Evolutionary conservation across 225 moss, liverwort and hornwort species (phyloP).

Genomic region (Antitrichia curtipendula): DNA sequence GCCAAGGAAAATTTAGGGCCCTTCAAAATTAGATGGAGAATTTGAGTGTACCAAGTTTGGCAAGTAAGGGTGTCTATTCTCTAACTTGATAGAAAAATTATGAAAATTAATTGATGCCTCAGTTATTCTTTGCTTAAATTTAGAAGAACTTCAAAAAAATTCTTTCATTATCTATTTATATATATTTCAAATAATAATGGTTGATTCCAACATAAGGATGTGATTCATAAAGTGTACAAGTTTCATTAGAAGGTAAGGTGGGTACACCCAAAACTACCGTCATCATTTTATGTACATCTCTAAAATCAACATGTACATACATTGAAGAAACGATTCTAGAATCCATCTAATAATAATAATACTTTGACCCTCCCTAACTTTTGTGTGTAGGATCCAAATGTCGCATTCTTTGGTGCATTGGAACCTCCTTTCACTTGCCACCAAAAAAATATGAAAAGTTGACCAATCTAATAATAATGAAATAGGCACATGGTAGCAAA

Average conservation of each 20-base stretch:
- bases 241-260: neutral
- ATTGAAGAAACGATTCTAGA: neutral
- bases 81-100: too few species aligned
- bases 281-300: too few species aligned
- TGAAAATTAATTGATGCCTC: neutral
- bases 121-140: neutral
- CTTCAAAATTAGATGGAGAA: too few species aligned
- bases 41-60: too few species aligned
- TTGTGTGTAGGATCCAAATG: neutral
- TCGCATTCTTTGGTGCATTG: accelerated
- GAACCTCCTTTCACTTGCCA: neutral
- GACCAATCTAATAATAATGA: too few species aligned
- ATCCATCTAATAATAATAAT: too few species aligned
- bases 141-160: neutral
- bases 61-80: too few species aligned
- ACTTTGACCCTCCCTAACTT: neutral
- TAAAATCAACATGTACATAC: neutral
- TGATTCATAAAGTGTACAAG: neutral
- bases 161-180: neutral
- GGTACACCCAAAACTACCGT: too few species aligned
- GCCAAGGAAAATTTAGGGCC: too few species aligned
- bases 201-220: neutral
- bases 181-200: neutral
- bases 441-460: neutral
- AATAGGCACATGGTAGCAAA: too few species aligned